Conservation (phyloP, 164 flowering plant genomes). For the Piper betle region DNA sequence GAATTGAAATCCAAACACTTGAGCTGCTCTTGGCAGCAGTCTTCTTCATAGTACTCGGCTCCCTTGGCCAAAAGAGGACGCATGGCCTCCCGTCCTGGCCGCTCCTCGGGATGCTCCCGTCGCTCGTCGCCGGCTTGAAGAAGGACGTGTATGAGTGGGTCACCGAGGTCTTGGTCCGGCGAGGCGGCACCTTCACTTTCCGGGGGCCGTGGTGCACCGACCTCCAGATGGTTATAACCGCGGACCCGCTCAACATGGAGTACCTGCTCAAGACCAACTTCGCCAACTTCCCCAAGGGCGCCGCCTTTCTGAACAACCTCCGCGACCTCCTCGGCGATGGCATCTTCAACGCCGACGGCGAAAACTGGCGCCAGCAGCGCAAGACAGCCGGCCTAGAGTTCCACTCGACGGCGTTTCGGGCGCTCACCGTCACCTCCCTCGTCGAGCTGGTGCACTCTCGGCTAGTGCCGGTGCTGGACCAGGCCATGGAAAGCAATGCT, state of each 20-base stretch:
- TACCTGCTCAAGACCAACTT: constrained; percentile 68
- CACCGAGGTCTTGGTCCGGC: constrained; percentile 25
- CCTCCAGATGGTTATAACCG: constrained; percentile 57
- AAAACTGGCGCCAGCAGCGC: too few species aligned
- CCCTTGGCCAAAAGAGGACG: constrained; percentile 37
- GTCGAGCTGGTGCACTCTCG: too few species aligned
- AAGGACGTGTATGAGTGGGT: constrained; percentile 64
- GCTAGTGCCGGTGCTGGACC: too few species aligned
- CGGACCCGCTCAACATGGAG: constrained; percentile 78
- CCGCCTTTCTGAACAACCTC: too few species aligned
- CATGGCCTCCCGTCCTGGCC: constrained; percentile 86
- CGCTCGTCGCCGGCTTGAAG: constrained; percentile 30
- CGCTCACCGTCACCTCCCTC: too few species aligned
- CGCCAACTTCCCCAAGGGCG: constrained; percentile 5
- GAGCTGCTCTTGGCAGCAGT: constrained; percentile 42
- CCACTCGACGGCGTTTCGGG: too few species aligned
- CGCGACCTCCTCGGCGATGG: too few species aligned
- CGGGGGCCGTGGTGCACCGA: constrained; percentile 58
- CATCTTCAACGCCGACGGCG: too few species aligned
- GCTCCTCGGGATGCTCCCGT: constrained; percentile 73
- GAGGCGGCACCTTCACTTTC: constrained; percentile 54
- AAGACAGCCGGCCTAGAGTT: too few species aligned
- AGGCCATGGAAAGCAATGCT: constrained; percentile 2
- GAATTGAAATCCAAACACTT: constrained; percentile 27
- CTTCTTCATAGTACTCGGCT: constrained; percentile 41